Conservation (phyloP, 2,329 filamentous ascomycete genomes). For the Alternaria viburni region DNA sequence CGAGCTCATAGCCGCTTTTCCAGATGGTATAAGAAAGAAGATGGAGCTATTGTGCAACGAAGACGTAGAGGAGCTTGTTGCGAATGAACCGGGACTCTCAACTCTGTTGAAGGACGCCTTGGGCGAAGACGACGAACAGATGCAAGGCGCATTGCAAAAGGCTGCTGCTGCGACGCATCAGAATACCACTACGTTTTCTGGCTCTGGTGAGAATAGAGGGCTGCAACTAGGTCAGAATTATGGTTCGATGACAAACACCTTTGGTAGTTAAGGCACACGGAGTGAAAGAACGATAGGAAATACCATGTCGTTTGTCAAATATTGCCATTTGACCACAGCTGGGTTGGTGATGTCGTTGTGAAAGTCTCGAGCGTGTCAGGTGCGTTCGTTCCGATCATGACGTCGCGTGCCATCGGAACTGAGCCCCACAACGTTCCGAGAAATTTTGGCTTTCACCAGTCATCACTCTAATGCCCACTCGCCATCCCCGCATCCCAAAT, state of each 20-base stretch:
- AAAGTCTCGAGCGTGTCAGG: not conserved
- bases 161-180: not conserved
- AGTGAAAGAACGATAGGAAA: too few species aligned
- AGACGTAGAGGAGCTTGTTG: not conserved
- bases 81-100: not conserved
- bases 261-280: not conserved
- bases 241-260: not conserved
- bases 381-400: slow-evolving; percentile 9
- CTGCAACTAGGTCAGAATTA: not conserved
- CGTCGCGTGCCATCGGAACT: slow-evolving; percentile 33
- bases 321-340: not conserved
- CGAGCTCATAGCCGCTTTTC: not conserved
- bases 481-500: slow-evolving; percentile 42
- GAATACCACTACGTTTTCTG: not conserved
- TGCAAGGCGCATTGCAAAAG: not conserved
- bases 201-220: not conserved
- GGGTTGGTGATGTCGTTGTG: not conserved
- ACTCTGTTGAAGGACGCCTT: not conserved
- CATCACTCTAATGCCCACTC: slow-evolving; percentile 42
- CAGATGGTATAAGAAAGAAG: not conserved
- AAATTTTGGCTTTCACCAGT: slow-evolving; percentile 35
- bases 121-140: not conserved
- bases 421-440: slow-evolving; percentile 23
- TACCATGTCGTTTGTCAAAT: too few species aligned
- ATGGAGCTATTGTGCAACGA: not conserved